Percentiles rank a stretch among this genome's conserved stretches.
phyloP scores from a whole-genome alignment of 768 basidiomycete genomes.

The Nevesoporus exiguus region DNA sequence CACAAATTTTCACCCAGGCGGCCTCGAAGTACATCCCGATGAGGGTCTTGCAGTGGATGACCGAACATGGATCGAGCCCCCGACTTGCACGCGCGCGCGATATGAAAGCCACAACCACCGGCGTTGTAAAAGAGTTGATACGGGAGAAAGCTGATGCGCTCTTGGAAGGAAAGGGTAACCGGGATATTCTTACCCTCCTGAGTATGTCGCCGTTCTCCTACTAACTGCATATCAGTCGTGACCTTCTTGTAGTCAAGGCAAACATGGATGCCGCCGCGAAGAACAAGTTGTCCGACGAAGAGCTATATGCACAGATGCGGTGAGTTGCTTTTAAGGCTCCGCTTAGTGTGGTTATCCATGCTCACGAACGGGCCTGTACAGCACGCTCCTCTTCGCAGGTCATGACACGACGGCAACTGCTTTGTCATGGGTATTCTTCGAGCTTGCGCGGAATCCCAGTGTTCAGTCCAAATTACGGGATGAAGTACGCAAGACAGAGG shows the following conservation, averaged over 20 bases:
- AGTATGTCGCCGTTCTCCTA: neutral
- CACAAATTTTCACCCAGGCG: neutral
- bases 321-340: neutral
- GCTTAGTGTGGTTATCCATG: neutral
- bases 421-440: neutral
- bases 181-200: neutral
- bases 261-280: neutral
- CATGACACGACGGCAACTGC: neutral
- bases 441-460: neutral
- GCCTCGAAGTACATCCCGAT: neutral
- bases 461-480: neutral
- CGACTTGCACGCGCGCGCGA: neutral
- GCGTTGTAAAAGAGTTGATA: neutral
- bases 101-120: neutral
- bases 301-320: neutral
- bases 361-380: neutral
- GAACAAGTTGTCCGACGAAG: neutral
- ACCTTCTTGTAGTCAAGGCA: neutral
- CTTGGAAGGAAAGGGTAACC: neutral
- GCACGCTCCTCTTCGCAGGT: neutral
- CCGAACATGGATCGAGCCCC: neutral
- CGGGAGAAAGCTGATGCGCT: neutral
- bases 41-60: neutral
- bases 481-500: neutral
- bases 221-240: too few species aligned